These are phyloP conservation scores for Whalleya microplaca DNA, from an alignment of 2,329 filamentous ascomycete species.

Conservation along the genomic window DNA sequence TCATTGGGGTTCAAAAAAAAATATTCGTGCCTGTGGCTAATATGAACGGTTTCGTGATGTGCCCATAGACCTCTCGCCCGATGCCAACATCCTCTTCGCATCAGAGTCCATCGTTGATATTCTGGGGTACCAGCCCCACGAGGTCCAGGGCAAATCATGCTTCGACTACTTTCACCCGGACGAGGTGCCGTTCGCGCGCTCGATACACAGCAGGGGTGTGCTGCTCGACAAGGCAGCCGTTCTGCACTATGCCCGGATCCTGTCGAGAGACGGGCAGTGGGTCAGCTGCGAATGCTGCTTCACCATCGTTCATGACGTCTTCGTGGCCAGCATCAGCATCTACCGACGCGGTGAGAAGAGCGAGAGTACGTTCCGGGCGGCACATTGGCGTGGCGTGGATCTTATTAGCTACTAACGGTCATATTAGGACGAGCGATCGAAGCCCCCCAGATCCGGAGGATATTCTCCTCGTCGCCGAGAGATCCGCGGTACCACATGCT, in stretches of 20 bases:
- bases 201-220: slow-evolving; percentile 73
- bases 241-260: slow-evolving; percentile 76
- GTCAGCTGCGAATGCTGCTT: slow-evolving; percentile 87
- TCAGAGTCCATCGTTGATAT: slow-evolving; percentile 82
- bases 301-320: slow-evolving; percentile 83
- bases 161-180: slow-evolving; percentile 89
- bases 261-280: slow-evolving; percentile 70
- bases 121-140: slow-evolving; percentile 71
- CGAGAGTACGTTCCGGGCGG: slow-evolving; percentile 63
- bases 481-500: slow-evolving; percentile 91
- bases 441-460: slow-evolving; percentile 75
- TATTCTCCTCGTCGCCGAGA: slow-evolving; percentile 80
- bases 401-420: slow-evolving; percentile 10
- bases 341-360: slow-evolving; percentile 72
- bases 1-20: too few species aligned
- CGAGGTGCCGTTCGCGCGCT: slow-evolving; percentile 74
- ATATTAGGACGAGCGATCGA: slow-evolving; percentile 71
- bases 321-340: slow-evolving; percentile 82
- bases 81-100: slow-evolving; percentile 80
- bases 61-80: slow-evolving; percentile 69
- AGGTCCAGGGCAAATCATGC: slow-evolving; percentile 75
- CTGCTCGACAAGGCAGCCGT: slow-evolving; percentile 83
- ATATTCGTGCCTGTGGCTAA: slow-evolving; percentile 15
- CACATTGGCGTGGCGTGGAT: slow-evolving; percentile 4
- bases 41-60: slow-evolving; percentile 26